phyloP scores from a whole-genome alignment of 768 basidiomycete species.

The Leccinum broughii region DNA sequence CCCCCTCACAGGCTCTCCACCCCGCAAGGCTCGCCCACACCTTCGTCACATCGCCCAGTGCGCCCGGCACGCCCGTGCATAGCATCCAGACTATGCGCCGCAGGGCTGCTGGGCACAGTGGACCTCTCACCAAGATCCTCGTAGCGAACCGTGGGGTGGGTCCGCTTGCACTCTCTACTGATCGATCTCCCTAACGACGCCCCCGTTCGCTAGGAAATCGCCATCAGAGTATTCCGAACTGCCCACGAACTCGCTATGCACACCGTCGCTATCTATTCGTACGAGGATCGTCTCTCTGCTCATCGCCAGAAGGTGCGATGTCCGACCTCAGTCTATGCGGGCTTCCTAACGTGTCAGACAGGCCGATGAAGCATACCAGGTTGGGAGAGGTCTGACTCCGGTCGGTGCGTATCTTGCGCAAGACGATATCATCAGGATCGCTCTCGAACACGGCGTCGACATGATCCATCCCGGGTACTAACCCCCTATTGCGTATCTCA shows the following conservation, averaged over 20 bases:
- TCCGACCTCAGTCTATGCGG: constrained; percentile 35
- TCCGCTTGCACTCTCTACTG: constrained; percentile 14
- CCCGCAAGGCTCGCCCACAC: constrained; percentile 73
- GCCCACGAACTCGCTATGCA: constrained; percentile 99
- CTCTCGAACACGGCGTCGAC: constrained; percentile 97
- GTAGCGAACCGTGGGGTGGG: constrained; percentile 91
- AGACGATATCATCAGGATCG: constrained; percentile 94
- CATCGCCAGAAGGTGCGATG: constrained; percentile 91
- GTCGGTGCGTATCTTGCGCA: constrained; percentile 97
- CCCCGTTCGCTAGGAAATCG: constrained; percentile 76
- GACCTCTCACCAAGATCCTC: constrained; percentile 87
- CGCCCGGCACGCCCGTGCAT: constrained; percentile 83
- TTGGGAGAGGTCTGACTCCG: constrained; percentile 94
- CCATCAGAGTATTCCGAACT: constrained; percentile 96
- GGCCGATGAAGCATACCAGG: constrained; percentile 99
- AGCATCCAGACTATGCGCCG: constrained; percentile 90
- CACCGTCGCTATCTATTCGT: constrained; percentile 98
- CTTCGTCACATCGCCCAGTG: constrained; percentile 73
- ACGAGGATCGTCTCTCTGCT: constrained; percentile 93
- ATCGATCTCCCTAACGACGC: constrained; percentile 3
- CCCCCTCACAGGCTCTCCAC: constrained; percentile 47
- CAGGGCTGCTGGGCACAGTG: constrained; percentile 87
- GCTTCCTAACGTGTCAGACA: constrained; percentile 32
- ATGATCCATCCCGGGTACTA: constrained; percentile 98
- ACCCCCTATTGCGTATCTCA: constrained; percentile 16